Conservation (phyloP, 257 asterid species). For the Penstemon barbatus region DNA sequence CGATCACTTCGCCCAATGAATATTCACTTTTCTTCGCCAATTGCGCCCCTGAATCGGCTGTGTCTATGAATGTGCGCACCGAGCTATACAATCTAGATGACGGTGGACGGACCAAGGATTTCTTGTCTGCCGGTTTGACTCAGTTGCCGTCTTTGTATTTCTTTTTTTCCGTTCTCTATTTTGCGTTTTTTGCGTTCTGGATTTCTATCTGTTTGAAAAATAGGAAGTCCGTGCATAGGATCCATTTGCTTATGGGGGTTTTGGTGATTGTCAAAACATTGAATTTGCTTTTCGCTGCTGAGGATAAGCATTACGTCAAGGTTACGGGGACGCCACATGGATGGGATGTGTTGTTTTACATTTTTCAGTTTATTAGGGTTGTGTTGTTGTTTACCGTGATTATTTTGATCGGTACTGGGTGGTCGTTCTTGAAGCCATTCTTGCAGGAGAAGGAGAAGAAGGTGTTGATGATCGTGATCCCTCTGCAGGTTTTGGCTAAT, state of each 20-base stretch:
- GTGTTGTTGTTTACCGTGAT: constrained; percentile 83
- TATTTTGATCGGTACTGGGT: constrained; percentile 84
- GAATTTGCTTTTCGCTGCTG: constrained; percentile 85
- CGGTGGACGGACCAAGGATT: constrained; percentile 67
- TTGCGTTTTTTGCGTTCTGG: constrained; percentile 70
- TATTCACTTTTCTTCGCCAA: constrained; percentile 89
- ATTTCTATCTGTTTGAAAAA: constrained; percentile 48
- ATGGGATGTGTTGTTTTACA: constrained; percentile 95
- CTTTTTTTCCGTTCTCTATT: constrained; percentile 56
- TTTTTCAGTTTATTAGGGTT: constrained; percentile 86
- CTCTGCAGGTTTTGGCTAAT: constrained; percentile 89
- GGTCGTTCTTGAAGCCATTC: constrained; percentile 91
- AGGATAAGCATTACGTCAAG: constrained; percentile 94
- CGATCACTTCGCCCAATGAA: constrained; percentile 77
- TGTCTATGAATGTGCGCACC: constrained; percentile 79
- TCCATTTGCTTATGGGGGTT: constrained; percentile 74
- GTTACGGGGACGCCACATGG: constrained; percentile 96
- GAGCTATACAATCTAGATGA: constrained; percentile 83
- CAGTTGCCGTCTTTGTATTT: constrained; percentile 76
- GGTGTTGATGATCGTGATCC: constrained; percentile 97
- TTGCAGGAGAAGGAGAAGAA: constrained; percentile 94
- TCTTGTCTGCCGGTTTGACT: constrained; percentile 78
- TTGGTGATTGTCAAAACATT: constrained; percentile 80
- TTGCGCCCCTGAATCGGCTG: constrained; percentile 84
- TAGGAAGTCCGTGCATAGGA: constrained; percentile 75